phyloP scores from a whole-genome alignment of 2,329 filamentous ascomycete genomes.

The Fonsecaea pugnacius region DNA sequence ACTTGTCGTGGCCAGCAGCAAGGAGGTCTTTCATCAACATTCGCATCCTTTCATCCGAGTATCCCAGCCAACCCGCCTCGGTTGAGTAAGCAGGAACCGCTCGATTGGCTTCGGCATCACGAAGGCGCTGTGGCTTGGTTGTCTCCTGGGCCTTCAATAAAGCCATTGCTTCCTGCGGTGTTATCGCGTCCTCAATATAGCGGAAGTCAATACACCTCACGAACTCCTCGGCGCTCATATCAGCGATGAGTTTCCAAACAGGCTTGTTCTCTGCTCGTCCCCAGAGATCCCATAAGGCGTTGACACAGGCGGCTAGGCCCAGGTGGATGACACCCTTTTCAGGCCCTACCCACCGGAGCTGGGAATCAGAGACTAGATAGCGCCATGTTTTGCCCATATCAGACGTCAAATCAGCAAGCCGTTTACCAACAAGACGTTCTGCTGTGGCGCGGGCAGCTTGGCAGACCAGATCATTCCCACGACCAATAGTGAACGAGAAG shows the following conservation, averaged over 20 bases:
- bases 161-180: constrained; percentile 76
- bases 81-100: constrained; percentile 93
- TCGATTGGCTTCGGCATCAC: constrained; percentile 71
- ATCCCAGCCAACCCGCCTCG: constrained; percentile 88
- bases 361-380: constrained; percentile 85
- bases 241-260: constrained; percentile 85
- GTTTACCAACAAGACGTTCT: constrained; percentile 70
- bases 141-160: constrained; percentile 69
- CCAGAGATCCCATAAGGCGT: constrained; percentile 96
- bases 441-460: constrained; percentile 74
- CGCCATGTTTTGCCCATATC: constrained; percentile 71
- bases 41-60: constrained; percentile 83
- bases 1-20: constrained; percentile 76
- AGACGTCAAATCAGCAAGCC: constrained; percentile 56
- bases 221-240: constrained; percentile 87
- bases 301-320: constrained; percentile 84
- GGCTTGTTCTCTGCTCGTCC: constrained; percentile 83
- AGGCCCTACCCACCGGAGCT: constrained; percentile 90
- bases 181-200: constrained; percentile 93
- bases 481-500: constrained; percentile 56
- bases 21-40: constrained; percentile 73
- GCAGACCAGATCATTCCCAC: constrained; percentile 85
- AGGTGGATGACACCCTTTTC: constrained; percentile 95
- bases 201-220: constrained; percentile 90
- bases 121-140: constrained; percentile 71